These are phyloP conservation scores for Russula sp. DNA, from an alignment of 768 basidiomycete species.

Conservation along the genomic window DNA sequence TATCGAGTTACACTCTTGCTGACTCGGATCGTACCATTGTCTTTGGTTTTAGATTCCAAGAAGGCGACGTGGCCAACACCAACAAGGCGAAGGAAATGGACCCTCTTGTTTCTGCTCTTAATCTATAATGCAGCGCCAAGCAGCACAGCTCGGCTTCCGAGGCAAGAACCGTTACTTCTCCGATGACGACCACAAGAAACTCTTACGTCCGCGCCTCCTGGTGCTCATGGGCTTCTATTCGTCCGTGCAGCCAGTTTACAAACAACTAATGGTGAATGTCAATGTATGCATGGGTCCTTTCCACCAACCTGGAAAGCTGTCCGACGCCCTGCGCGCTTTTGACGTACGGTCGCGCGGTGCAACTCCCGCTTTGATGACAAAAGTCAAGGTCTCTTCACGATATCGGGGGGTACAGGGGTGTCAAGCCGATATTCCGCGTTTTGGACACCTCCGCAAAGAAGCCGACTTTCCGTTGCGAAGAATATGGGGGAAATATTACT, in stretches of 20 bases:
- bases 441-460: slow-evolving; percentile 41
- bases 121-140: slow-evolving; percentile 56
- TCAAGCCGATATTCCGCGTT: slow-evolving; percentile 27
- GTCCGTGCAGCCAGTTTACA: slow-evolving; percentile 44
- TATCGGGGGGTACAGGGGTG: slow-evolving; percentile 38
- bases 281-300: slow-evolving; percentile 51
- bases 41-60: slow-evolving; percentile 44
- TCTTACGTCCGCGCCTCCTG: slow-evolving; percentile 36
- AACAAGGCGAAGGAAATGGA: slow-evolving; percentile 43
- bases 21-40: neutral
- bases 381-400: slow-evolving; percentile 50
- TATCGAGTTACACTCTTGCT: neutral
- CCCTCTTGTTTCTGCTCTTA: slow-evolving; percentile 57
- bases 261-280: slow-evolving; percentile 48
- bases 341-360: slow-evolving; percentile 36
- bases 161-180: slow-evolving; percentile 67
- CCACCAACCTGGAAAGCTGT: slow-evolving; percentile 56
- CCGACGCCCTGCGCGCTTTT: slow-evolving; percentile 50
- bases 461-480: slow-evolving; percentile 53
- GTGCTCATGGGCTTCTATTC: slow-evolving; percentile 47
- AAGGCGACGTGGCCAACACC: slow-evolving; percentile 48
- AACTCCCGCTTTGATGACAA: slow-evolving; percentile 44
- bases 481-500: slow-evolving; percentile 48
- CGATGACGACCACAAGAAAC: slow-evolving; percentile 26
- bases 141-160: slow-evolving; percentile 49